Evolutionary conservation across 2,329 filamentous ascomycete species (phyloP), one percentile per base, ranked within the genome.

Genomic region (Penicillium sp.): DNA sequence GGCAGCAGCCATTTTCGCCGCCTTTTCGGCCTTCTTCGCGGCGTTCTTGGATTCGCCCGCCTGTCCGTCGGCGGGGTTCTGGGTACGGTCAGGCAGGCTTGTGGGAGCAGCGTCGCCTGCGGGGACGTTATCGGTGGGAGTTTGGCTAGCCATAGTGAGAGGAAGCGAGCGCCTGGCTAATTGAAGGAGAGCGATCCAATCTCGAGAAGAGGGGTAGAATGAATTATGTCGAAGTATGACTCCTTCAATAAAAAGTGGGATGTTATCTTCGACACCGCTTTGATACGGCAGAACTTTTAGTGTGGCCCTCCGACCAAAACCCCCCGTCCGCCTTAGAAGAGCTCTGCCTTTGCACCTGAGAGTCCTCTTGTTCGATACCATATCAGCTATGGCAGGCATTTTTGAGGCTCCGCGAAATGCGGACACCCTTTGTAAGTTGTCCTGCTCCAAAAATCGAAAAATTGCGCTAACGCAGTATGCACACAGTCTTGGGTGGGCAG

Each of bases 381-480:
- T 47, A 53, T 58, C 50, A 51, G 54, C 47, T 57, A 98, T 98
- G 93, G 85, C 89, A 71, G 88, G 88, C 67, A 90, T 98, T 73
- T 98, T 97, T 67, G 90, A 96, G 76, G 88, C 93, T 75, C 86
- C 90, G 67, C 83, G 90, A 68, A 94, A 95, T 70, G 80, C 80
- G 68, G 93, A 94, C 71, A 96, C 90, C 65, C 81, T 98, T 63
- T 98, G 82, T 84, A 74, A 71, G 78, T 66, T 50, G 40, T 33
- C 41, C 24, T 11, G 12, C 11, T n/a, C 9, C 29, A 13, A 18
- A 9, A 32, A 8, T 50, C 43, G 47, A 54, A 51, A 32, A 43
- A 52, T 25, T 38, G 28, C 37, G 60, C 68, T 70, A 57, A 72
- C 64, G 61, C 49, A 55, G 58, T 57, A 61, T 56, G 52, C 58